Evolutionary conservation across 805 yeast species (phyloP).

Genomic region (Candida odintsovae): DNA sequence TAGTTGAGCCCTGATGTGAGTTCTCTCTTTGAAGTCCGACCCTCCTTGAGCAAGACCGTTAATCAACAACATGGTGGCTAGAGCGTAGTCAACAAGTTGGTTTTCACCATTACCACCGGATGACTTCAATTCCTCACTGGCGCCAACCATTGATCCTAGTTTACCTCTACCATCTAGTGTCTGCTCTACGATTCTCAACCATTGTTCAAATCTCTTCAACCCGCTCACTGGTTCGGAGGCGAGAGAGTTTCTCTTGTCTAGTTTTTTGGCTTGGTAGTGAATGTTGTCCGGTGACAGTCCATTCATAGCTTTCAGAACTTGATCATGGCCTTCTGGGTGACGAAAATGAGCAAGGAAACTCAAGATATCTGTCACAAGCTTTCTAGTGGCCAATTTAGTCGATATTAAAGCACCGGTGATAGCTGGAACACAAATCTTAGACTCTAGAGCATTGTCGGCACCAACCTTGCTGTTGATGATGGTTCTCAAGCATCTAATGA

Average conservation of each 20-base stretch:
- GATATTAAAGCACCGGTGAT: conserved; percentile 71
- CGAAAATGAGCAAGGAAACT: conserved; percentile 45
- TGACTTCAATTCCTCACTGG: conserved; percentile 69
- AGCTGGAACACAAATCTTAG: conserved; percentile 46
- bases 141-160: conserved; percentile 88
- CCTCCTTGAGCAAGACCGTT: conserved; percentile 50
- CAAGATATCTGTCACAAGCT: conserved; percentile 73
- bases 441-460: conserved; percentile 47
- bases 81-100: conserved; percentile 62
- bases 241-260: conserved; percentile 31
- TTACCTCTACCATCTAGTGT: conserved; percentile 83
- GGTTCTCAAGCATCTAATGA: conserved; percentile 74
- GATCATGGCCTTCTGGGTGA: conserved; percentile 45
- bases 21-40: conserved; percentile 35
- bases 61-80: conserved; percentile 64
- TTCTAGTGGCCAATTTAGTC: conserved; percentile 68
- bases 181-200: conserved; percentile 62
- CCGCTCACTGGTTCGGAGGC: conserved; percentile 16
- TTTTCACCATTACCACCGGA: conserved; percentile 50
- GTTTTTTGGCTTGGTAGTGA: conserved; percentile 25
- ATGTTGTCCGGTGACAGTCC: conserved; percentile 24
- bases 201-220: conserved; percentile 55
- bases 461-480: conserved; percentile 61
- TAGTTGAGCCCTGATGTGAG: conserved; percentile 55
- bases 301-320: conserved; percentile 38